A percentile compares a stretch with the other conserved stretches of the same genome.
These are phyloP conservation scores for Penicillium sp. DNA, from an alignment of 2,329 filamentous ascomycete species.

Conservation along the genomic window DNA sequence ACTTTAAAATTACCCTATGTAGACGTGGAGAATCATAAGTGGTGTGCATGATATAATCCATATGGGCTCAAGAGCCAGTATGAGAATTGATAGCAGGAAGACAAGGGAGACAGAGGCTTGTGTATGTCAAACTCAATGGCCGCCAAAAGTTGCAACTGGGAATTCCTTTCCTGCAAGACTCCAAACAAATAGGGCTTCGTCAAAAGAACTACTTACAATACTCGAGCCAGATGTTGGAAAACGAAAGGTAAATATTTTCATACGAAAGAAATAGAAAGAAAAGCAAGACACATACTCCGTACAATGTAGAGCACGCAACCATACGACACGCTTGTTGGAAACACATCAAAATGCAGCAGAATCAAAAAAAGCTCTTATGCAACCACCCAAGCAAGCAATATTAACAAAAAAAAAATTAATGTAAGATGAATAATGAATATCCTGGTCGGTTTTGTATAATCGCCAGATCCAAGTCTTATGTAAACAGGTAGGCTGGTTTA, in stretches of 20 bases:
- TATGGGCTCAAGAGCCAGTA: too few relatives aligned
- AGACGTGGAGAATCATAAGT: too few relatives aligned
- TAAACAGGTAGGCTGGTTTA: constrained; percentile 27
- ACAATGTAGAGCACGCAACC: constrained; percentile 10
- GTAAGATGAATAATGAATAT: constrained; percentile 7
- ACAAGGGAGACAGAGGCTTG: too few relatives aligned
- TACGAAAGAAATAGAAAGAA: not conserved
- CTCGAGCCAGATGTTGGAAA: not conserved
- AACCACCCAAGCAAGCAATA: constrained; percentile 8
- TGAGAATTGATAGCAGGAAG: too few relatives aligned
- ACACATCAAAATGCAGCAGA: constrained; percentile 17
- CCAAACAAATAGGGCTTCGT: too few relatives aligned
- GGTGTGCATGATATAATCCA: too few relatives aligned
- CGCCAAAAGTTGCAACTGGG: too few relatives aligned
- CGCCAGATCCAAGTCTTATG: not conserved
- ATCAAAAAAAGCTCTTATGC: constrained; percentile 13
- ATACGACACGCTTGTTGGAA: constrained; percentile 18
- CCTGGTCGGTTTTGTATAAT: constrained; percentile 10
- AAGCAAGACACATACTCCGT: constrained; percentile 9
- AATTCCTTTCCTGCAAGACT: too few relatives aligned
- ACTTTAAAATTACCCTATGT: too few relatives aligned
- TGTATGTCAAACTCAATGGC: too few relatives aligned
- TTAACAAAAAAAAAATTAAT: constrained; percentile 12
- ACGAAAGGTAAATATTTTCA: constrained; percentile 5
- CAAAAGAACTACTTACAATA: too few relatives aligned